phyloP scores from a whole-genome alignment of 1,284 basidiomycete genomes.

The Melampsora larici-populina region DNA sequence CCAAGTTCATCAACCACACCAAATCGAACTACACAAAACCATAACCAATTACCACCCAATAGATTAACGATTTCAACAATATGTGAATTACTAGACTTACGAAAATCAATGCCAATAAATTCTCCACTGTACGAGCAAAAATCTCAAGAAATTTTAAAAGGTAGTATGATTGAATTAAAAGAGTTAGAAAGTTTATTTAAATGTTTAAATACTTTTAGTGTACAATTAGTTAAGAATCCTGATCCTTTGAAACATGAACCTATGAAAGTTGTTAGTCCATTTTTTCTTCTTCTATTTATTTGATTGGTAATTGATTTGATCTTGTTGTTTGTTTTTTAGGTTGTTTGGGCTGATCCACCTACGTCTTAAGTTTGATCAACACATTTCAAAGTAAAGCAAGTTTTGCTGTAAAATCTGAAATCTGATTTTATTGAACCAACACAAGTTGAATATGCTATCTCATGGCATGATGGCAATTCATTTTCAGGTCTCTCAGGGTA shows the following conservation, averaged over 20 bases:
- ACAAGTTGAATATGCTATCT: too few species aligned
- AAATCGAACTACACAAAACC: not conserved
- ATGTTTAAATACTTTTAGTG: constrained; percentile 34
- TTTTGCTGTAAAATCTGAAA: too few species aligned
- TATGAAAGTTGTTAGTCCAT: constrained; percentile 31
- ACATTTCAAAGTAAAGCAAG: too few species aligned
- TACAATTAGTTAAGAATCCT: constrained; percentile 40
- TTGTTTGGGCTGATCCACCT: not conserved
- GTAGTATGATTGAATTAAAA: constrained; percentile 1
- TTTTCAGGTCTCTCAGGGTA: too few species aligned
- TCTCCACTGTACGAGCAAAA: not conserved
- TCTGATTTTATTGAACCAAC: too few species aligned
- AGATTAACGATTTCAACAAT: constrained; percentile 27
- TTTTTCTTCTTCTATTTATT: not conserved
- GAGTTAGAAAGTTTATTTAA: constrained; percentile 9
- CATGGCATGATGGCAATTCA: too few species aligned
- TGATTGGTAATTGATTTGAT: not conserved
- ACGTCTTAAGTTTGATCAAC: not conserved
- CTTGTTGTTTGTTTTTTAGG: not conserved
- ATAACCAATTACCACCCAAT: not conserved
- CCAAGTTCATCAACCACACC: not conserved
- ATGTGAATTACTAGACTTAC: constrained; percentile 10
- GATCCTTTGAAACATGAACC: constrained; percentile 34
- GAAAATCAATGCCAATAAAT: constrained; percentile 6
- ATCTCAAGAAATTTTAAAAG: not conserved